Conservation (phyloP, 2,329 filamentous ascomycete genomes). For the Ophiostoma tasmaniense region DNA sequence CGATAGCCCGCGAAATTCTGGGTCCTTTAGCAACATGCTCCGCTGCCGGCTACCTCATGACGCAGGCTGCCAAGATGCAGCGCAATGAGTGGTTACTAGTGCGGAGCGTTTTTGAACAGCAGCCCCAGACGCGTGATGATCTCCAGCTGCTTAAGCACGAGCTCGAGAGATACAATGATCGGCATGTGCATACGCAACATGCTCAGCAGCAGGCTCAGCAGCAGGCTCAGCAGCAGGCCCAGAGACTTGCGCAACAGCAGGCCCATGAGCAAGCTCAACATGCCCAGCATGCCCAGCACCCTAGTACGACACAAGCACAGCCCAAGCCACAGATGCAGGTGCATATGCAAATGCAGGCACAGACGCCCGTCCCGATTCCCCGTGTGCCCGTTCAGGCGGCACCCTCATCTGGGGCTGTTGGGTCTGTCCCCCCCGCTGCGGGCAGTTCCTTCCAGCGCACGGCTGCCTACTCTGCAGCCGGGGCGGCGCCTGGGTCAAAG, state of each 20-base stretch:
- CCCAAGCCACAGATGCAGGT: constrained; percentile 14
- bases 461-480: constrained; percentile 5
- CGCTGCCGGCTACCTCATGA: constrained; percentile 60
- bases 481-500: background rate
- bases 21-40: constrained; percentile 54
- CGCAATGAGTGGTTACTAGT: constrained; percentile 69
- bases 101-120: constrained; percentile 55
- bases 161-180: constrained; percentile 36
- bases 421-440: background rate
- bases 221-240: constrained; percentile 7
- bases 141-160: constrained; percentile 47
- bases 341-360: constrained; percentile 4
- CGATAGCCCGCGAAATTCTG: constrained; percentile 18
- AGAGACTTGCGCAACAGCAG: constrained; percentile 5
- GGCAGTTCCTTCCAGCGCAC: background rate
- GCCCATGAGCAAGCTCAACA: constrained; percentile 3
- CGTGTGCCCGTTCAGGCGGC: constrained; percentile 18
- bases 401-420: background rate
- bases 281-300: background rate
- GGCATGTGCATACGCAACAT: constrained; percentile 13
- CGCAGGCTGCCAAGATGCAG: constrained; percentile 59
- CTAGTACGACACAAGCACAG: background rate
- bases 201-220: background rate
- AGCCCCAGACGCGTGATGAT: constrained; percentile 57
- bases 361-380: constrained; percentile 24